Evolutionary conservation across 495 filamentous ascomycete species (phyloP).

Genomic region (Rusavskia elegans): DNA sequence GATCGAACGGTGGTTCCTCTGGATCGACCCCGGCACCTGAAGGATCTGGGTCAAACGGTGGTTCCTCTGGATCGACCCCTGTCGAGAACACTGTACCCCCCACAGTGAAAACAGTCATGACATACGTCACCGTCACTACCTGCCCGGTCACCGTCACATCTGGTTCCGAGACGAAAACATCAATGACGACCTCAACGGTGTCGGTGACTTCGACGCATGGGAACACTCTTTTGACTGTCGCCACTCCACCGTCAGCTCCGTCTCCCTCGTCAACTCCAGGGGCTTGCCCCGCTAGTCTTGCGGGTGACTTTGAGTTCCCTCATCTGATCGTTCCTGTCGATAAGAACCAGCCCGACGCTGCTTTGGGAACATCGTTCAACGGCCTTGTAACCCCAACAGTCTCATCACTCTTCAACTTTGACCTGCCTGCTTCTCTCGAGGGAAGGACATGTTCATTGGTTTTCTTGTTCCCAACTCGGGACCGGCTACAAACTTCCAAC

Average conservation of each 20-base stretch:
- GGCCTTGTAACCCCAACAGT: conserved; percentile 37
- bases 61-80: conserved; percentile 1
- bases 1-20: conserved; percentile 2
- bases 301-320: conserved; percentile 40
- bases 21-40: neutral
- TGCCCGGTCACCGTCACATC: neutral
- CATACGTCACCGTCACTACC: neutral
- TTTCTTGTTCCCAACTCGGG: conserved; percentile 45
- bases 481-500: conserved; percentile 36
- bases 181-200: neutral
- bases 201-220: neutral
- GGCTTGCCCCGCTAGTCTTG: conserved; percentile 33
- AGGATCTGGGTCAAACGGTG: neutral
- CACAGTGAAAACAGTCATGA: neutral
- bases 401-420: conserved; percentile 55
- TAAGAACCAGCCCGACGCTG: conserved; percentile 32
- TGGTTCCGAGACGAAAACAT: neutral
- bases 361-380: conserved; percentile 33
- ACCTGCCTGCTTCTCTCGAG: conserved; percentile 35
- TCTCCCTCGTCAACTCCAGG: neutral
- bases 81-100: neutral
- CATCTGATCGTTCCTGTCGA: conserved; percentile 52
- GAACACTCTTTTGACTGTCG: neutral
- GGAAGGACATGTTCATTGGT: conserved; percentile 47
- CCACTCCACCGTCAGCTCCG: neutral